Percentiles rank a stretch among this genome's conserved stretches.
Conservation (phyloP, 2,329 filamentous ascomycete species). For the Huntiella omanensis region DNA sequence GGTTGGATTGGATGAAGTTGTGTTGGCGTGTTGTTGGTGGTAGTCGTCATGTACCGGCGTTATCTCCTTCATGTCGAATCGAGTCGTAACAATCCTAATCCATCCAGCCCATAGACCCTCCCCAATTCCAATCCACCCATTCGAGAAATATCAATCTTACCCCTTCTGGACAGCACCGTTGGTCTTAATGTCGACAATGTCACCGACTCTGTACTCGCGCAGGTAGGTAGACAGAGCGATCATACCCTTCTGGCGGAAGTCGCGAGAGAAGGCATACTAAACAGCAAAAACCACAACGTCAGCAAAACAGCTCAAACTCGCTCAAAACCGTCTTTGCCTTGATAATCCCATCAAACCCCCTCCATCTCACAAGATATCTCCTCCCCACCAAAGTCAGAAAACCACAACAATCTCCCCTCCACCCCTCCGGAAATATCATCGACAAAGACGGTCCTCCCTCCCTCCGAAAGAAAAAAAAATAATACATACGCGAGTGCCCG, state of each 20-base stretch:
- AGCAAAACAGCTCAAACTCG: constrained; percentile 9
- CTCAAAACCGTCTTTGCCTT: too few species aligned
- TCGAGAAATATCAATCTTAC: constrained; percentile 31
- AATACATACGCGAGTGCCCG: constrained; percentile 60
- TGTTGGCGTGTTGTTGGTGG: not conserved
- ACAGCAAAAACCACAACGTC: not conserved
- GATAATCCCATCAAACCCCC: too few species aligned
- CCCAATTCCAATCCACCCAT: too few species aligned
- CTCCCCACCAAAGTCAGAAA: too few species aligned
- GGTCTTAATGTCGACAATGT: constrained; percentile 96
- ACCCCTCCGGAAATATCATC: too few species aligned
- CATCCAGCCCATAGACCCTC: too few species aligned
- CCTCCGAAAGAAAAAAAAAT: constrained; percentile 7
- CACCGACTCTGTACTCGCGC: constrained; percentile 86
- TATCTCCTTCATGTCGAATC: too few species aligned
- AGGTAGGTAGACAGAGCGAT: constrained; percentile 91
- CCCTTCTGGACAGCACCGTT: constrained; percentile 98
- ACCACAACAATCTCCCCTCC: too few species aligned
- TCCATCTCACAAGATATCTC: too few species aligned
- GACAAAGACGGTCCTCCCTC: too few species aligned
- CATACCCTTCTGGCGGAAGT: constrained; percentile 89
- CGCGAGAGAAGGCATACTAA: constrained; percentile 78
- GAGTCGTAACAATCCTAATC: too few species aligned
- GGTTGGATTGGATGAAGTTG: not conserved
- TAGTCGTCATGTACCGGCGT: not conserved